Percentiles rank a stretch among this genome's conserved stretches.
Evolutionary conservation across 768 basidiomycete genomes (phyloP).

Genomic region (Suillus alpinus): DNA sequence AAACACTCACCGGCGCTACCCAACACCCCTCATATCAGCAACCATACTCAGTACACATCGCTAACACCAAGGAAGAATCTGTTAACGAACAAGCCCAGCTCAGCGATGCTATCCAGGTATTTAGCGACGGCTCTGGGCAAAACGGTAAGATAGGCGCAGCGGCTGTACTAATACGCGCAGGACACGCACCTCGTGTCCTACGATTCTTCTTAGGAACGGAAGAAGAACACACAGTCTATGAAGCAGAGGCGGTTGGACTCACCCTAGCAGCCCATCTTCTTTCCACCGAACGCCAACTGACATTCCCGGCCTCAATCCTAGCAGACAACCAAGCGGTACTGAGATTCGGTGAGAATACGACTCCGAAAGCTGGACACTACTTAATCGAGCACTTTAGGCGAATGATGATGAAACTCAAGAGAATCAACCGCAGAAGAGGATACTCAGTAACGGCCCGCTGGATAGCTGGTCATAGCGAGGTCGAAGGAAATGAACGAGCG

Average conservation of each 20-base stretch:
- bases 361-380: not conserved
- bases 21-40: not conserved
- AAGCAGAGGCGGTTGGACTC: conserved; percentile 15
- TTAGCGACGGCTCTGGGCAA: not conserved
- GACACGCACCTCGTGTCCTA: not conserved
- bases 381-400: not conserved
- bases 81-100: not conserved
- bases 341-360: not conserved
- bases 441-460: not conserved
- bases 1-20: not conserved
- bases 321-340: conserved; percentile 6
- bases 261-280: conserved; percentile 12
- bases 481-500: conserved; percentile 1
- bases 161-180: not conserved
- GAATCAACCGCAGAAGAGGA: not conserved
- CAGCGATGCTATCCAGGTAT: not conserved
- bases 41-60: not conserved
- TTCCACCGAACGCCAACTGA: not conserved
- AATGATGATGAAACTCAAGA: not conserved
- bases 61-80: not conserved
- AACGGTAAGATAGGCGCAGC: not conserved
- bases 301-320: not conserved
- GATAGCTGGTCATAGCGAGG: conserved; percentile 1
- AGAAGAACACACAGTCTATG: conserved; percentile 16
- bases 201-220: conserved; percentile 7